Percentiles rank a stretch among this genome's conserved stretches.
Evolutionary conservation across 2,329 filamentous ascomycete species (phyloP).

Genomic region (Fusarium circinatum): DNA sequence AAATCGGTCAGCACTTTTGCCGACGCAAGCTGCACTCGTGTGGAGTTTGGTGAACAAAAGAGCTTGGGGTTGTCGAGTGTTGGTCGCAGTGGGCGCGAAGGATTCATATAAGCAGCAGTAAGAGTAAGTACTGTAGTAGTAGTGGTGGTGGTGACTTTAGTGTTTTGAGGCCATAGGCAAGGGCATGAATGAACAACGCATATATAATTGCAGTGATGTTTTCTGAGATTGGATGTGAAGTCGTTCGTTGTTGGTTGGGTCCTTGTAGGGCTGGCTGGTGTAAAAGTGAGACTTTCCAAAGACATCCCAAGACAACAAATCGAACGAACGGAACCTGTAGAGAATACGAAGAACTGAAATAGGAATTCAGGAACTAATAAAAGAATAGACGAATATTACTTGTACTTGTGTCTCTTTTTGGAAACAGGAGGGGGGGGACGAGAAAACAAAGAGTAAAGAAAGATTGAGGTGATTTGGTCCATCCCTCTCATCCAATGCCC

Average conservation of each 20-base stretch:
- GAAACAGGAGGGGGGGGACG: background rate
- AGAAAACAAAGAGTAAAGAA: conserved; percentile 26
- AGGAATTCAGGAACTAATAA: conserved; percentile 15
- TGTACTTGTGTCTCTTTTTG: background rate
- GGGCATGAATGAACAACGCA: background rate
- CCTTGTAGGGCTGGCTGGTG: background rate
- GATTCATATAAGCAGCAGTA: conserved; percentile 1
- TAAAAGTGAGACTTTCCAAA: background rate
- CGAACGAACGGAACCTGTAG: background rate
- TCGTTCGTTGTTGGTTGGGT: background rate
- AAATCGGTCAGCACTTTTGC: conserved; percentile 15
- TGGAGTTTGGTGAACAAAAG: conserved; percentile 16
- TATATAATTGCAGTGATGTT: background rate
- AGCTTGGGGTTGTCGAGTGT: conserved; percentile 2
- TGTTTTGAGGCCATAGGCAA: background rate
- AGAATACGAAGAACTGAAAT: conserved; percentile 13
- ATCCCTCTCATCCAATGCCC: conserved; percentile 21
- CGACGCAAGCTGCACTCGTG: conserved; percentile 16
- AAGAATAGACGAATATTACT: background rate
- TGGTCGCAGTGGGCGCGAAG: background rate
- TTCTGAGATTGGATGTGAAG: background rate
- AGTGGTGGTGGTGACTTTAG: background rate
- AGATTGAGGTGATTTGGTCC: conserved; percentile 4
- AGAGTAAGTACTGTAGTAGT: background rate
- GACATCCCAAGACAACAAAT: background rate